Evolutionary conservation across 2,329 filamentous ascomycete species (phyloP), one percentile per base, ranked within the genome.

Genomic region (Pseudocercospora musae): DNA sequence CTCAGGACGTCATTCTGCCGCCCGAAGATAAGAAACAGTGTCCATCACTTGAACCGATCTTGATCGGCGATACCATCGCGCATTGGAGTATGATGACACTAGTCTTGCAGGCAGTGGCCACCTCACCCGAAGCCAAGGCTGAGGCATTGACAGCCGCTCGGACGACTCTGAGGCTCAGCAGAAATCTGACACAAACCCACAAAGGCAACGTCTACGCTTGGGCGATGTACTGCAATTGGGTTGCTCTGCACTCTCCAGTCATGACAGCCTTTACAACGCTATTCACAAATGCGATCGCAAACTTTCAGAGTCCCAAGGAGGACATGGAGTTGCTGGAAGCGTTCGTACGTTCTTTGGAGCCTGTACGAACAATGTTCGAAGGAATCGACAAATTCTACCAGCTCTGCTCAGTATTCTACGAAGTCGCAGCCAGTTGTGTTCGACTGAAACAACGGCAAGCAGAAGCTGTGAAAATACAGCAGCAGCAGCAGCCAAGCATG

Each of bases 201-300:
- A 31, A 44, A 44, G 23, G 56, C 21, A 58, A 58, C 40, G 29
- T 49, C 8, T 58, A 58, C 33, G 42, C 56, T 3, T 58, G 56
- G 56, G 40, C 44, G 11, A 44, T 49, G 27, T 58, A 58, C 21
- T 48, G 42, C 37, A 44, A 58, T 20, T 58, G 56, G 56, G 56
- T 58, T 13, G 56, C 44, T 13, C 25, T 58, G 7, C 56, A 58
- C 40, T 21, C 56, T n/a, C 56, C 56, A 2, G 27, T 58, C 21
- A 58, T 58, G 56, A 58, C 56, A 20, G 25, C 56, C 9, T 58
- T 58, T n/a, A 58, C 56, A 11, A 46, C 42, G 9, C 23, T 58
- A 4, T 58, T 58, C 56, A 49, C 27, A 2, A 44, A 58, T 13
- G 44, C 44, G 9, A 49, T 58, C 40, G 56, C 33, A n/a, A 49